These are phyloP conservation scores for Leccinum obscurum DNA, from an alignment of 768 basidiomycete species.

Conservation along the genomic window DNA sequence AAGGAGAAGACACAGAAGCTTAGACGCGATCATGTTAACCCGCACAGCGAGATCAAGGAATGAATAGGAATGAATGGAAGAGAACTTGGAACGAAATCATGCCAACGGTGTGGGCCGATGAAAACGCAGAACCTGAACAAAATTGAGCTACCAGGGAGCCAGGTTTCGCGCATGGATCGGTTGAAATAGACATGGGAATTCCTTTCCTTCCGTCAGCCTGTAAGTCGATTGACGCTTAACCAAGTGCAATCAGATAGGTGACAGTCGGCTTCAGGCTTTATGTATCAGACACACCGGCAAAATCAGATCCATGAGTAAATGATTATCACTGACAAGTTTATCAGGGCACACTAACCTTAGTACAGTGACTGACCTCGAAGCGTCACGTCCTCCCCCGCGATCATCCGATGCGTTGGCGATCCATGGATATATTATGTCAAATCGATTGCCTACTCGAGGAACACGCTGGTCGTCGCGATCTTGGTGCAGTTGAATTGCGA, in stretches of 20 bases:
- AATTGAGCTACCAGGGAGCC: slow-evolving; percentile 47
- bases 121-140: background rate
- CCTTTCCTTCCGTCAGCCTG: slow-evolving; percentile 85
- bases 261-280: slow-evolving; percentile 37
- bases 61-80: no score
- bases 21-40: no score
- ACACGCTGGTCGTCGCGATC: slow-evolving; percentile 47
- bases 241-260: background rate
- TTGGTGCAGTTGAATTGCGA: slow-evolving; percentile 61
- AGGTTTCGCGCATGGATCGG: slow-evolving; percentile 85
- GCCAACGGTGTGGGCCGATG: background rate
- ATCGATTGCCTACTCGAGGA: slow-evolving; percentile 58
- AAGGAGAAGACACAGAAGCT: no score
- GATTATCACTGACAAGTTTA: background rate
- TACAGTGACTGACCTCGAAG: slow-evolving; percentile 38
- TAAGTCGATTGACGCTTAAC: background rate
- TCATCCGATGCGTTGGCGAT: slow-evolving; percentile 45
- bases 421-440: slow-evolving; percentile 46
- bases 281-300: background rate
- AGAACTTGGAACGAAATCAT: no score
- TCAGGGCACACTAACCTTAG: background rate
- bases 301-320: background rate
- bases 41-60: no score
- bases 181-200: slow-evolving; percentile 88
- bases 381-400: slow-evolving; percentile 37